Evolutionary conservation across 2,329 filamentous ascomycete genomes (phyloP).

Genomic region (Dichotomopilus funicola): DNA sequence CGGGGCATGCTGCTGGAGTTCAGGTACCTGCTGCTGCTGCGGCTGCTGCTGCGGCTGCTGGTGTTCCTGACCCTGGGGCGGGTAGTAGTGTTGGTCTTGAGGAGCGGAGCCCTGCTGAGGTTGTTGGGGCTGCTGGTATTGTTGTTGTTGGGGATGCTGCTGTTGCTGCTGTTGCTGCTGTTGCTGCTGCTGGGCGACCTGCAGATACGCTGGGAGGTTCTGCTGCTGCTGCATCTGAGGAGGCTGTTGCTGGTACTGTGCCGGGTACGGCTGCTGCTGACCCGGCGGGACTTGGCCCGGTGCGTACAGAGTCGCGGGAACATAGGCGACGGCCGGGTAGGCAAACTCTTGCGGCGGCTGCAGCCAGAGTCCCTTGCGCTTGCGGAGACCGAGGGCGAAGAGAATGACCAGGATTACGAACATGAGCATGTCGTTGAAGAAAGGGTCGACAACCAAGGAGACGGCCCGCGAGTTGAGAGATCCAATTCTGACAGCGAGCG

Average conservation of each 20-base stretch:
- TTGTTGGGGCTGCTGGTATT: slow-evolving; percentile 1
- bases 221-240: background rate
- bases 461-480: background rate
- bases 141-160: slow-evolving; percentile 2
- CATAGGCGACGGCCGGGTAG: background rate
- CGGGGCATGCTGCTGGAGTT: background rate
- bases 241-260: background rate
- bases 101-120: slow-evolving; percentile 5
- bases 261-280: background rate
- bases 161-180: slow-evolving; percentile 4
- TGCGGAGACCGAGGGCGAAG: slow-evolving; percentile 20
- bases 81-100: slow-evolving; percentile 3
- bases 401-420: slow-evolving; percentile 22
- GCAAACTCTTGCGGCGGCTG: slow-evolving; percentile 14
- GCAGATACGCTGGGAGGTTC: slow-evolving; percentile 6
- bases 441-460: slow-evolving; percentile 10
- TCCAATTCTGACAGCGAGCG: no score
- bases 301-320: background rate
- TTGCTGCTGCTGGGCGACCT: slow-evolving; percentile 5
- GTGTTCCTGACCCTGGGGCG: background rate
- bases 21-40: background rate
- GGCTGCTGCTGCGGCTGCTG: background rate
- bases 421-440: slow-evolving; percentile 19
- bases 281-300: background rate
- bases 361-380: slow-evolving; percentile 24